phyloP scores from a whole-genome alignment of 345 rosid species.

The Eucalyptus pauciflora region DNA sequence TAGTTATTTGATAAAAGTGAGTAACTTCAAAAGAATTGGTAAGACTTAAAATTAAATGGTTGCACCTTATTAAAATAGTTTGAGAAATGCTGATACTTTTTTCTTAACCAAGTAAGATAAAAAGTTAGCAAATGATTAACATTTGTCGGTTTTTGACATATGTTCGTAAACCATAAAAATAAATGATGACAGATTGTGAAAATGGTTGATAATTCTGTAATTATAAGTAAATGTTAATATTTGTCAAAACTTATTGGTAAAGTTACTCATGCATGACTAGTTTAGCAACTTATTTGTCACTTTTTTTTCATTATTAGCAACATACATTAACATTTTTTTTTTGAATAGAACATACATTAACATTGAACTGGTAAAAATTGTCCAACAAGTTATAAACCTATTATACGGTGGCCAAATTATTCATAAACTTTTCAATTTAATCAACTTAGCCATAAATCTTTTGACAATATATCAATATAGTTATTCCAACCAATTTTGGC shows the following conservation, averaged over 20 bases:
- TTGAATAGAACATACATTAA: background rate
- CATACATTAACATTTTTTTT: background rate
- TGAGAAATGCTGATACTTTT: background rate
- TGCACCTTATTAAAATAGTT: too few species aligned
- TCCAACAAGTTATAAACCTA: too few species aligned
- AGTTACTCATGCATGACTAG: background rate
- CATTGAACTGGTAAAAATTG: too few species aligned
- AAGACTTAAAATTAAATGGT: background rate
- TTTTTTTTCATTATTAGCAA: too few species aligned
- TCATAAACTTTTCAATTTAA: too few species aligned
- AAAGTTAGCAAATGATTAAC: too few species aligned
- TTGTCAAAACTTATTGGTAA: background rate
- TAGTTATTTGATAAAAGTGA: background rate
- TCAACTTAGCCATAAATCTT: too few species aligned
- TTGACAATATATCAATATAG: too few species aligned
- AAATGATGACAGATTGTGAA: background rate
- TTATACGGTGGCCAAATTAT: too few species aligned
- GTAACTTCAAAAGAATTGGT: background rate
- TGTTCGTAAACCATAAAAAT: background rate
- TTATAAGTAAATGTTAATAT: background rate
- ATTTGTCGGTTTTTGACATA: too few species aligned
- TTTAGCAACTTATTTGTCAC: background rate
- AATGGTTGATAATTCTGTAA: background rate
- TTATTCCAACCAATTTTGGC: too few species aligned
- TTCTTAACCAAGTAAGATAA: background rate